Evolutionary conservation across 208 protist genomes (phyloP).

Genomic region (Leishmania arabica): DNA sequence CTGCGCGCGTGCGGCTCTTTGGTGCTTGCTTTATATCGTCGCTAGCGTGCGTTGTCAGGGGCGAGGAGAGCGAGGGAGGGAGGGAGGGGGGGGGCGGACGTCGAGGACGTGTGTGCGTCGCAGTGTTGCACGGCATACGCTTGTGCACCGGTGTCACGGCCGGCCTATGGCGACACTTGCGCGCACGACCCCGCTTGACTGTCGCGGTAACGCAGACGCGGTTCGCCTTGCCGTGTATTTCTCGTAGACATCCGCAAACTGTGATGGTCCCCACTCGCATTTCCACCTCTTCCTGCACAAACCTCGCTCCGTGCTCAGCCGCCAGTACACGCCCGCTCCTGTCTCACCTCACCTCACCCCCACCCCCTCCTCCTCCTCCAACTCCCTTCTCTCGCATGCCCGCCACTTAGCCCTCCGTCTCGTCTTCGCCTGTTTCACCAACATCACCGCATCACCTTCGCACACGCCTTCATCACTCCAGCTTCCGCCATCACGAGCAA

Average conservation of each 20-base stretch:
- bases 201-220: neutral
- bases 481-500: neutral
- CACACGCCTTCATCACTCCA: neutral
- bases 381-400: neutral
- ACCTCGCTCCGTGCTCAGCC: neutral
- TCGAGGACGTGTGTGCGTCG: neutral
- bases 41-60: neutral
- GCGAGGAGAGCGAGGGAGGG: neutral
- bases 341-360: neutral
- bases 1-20: neutral
- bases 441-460: neutral
- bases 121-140: neutral
- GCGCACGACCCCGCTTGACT: neutral
- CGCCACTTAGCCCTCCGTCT: neutral
- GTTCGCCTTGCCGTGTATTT: neutral
- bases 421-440: neutral
- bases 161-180: too few species aligned
- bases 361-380: neutral
- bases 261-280: too few species aligned
- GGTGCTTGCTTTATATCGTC: neutral
- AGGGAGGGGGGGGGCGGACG: neutral
- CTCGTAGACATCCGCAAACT: neutral
- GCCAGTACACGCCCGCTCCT: neutral
- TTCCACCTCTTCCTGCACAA: neutral
- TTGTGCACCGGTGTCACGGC: too few species aligned